Evolutionary conservation across 495 filamentous ascomycete species (phyloP), one percentile per base, ranked within the genome.

Genomic region (Stereocaulon alpinum): DNA sequence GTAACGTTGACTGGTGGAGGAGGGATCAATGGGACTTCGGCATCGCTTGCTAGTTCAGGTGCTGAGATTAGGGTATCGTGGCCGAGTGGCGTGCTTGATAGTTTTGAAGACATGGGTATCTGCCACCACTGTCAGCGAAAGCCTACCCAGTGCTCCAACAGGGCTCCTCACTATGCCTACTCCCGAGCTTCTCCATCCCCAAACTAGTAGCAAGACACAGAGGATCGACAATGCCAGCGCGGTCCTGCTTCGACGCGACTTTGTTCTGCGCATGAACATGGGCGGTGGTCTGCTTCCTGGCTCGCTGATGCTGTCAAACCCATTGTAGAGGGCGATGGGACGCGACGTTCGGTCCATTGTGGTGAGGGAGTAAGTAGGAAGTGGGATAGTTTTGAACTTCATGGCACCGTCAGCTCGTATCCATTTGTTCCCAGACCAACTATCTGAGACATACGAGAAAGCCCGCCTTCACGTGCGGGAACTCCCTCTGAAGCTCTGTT

Each of bases 271-370:
- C 59, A 68, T 49, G 50, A 68, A 65, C 47, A 63, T 61, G 4
- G 66, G 63, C 30, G 56, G 63, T 17, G 61, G 42, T 24, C 58
- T 53, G 40, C 49, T 42, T 27, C 58, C 54, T 11, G 66, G 66
- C 37, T 68, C 66, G 11, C 61, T 40, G 27, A 68, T 64, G 15
- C 52, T 62, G 30, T 68, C 66, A 32, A 68, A 68, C 3, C 58
- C 58, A 48, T 59, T 49, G 27, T 64, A 58, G 18, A 49, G 54
- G 29, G 49, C 18, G 42, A 61, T 62, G 0, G 58, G 48, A 43
- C 58, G 62, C 22, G 58, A 55, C n/a, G 40, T 27, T 20, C 40
- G 49, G 3, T 56, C 40, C 58, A 60, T 60, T 32, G 10, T 30
- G 7, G 34, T 2, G 44, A 12, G 18, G 24, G 37, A 10, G 44